Conservation (phyloP, 2,329 filamentous ascomycete species). For the Phaeophleospora eucalypticola region DNA sequence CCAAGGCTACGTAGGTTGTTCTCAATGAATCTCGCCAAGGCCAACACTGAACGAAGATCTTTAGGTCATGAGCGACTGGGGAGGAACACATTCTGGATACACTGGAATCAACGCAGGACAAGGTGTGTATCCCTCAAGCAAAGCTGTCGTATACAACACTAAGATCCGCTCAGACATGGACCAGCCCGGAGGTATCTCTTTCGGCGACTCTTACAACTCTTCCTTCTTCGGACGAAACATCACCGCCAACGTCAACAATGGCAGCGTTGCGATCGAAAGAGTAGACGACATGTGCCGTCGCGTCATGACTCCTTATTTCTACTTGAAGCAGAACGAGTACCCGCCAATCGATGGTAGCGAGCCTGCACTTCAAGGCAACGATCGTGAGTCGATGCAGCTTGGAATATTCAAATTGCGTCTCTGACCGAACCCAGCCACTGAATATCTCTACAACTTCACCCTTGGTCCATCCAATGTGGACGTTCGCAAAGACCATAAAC, state of each 20-base stretch:
- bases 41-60: too few species aligned
- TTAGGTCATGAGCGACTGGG: constrained; percentile 82
- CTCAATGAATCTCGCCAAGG: too few species aligned
- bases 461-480: constrained; percentile 33
- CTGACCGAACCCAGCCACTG: too few species aligned
- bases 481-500: constrained; percentile 34
- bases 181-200: constrained; percentile 39
- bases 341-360: constrained; percentile 49
- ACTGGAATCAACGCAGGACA: constrained; percentile 21
- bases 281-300: constrained; percentile 56
- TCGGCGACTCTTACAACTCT: constrained; percentile 20
- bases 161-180: constrained; percentile 34
- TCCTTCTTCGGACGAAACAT: constrained; percentile 26
- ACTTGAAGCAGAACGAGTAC: constrained; percentile 52
- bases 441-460: constrained; percentile 40
- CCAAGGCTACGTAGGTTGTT: too few species aligned
- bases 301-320: constrained; percentile 51
- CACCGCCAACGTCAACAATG: constrained; percentile 30
- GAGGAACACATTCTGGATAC: constrained; percentile 26
- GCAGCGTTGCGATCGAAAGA: constrained; percentile 34
- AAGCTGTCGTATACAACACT: too few species aligned
- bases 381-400: too few species aligned
- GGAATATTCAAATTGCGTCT: too few species aligned
- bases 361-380: constrained; percentile 19
- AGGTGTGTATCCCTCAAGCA: too few species aligned